Conservation (phyloP, 768 basidiomycete genomes). For the Mycena capillaripes region DNA sequence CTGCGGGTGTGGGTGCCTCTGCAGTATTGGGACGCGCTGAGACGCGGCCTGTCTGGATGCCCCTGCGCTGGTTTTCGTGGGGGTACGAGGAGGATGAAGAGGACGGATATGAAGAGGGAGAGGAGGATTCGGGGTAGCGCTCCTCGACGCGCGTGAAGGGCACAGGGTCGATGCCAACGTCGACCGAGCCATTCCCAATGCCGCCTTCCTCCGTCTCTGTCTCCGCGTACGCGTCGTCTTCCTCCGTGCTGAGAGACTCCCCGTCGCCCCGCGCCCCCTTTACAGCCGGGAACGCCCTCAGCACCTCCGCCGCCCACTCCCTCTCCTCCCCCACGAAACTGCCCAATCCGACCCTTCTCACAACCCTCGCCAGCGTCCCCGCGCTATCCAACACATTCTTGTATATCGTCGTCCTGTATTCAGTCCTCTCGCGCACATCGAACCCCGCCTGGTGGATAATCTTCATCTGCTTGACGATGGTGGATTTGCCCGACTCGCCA, state of each 20-base stretch:
- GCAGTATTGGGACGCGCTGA: conserved; percentile 8
- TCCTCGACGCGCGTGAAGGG: conserved; percentile 18
- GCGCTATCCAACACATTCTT: conserved; percentile 81
- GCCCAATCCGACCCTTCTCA: conserved; percentile 76
- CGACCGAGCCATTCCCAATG: conserved; percentile 9
- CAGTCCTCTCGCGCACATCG: conserved; percentile 69
- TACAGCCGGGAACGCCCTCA: conserved; percentile 24
- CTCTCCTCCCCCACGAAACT: conserved; percentile 50
- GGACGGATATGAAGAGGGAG: no score
- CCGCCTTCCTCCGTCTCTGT: background rate
- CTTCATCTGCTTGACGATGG: conserved; percentile 70
- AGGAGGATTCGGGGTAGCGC: background rate
- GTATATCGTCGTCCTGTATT: conserved; percentile 74
- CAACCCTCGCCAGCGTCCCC: conserved; percentile 75
- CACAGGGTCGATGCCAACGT: conserved; percentile 28
- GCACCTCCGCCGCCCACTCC: conserved; percentile 5
- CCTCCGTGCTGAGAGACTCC: background rate
- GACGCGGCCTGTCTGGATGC: conserved; percentile 6
- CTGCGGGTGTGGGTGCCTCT: background rate
- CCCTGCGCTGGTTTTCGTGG: background rate
- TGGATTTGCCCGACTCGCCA: conserved; percentile 25
- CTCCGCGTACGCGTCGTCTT: background rate
- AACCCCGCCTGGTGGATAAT: conserved; percentile 86
- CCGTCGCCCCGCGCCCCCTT: background rate
- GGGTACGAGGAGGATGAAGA: no score